Evolutionary conservation across 495 filamentous ascomycete genomes (phyloP), one percentile per base, ranked within the genome.

Genomic region (Penicillium canescens): DNA sequence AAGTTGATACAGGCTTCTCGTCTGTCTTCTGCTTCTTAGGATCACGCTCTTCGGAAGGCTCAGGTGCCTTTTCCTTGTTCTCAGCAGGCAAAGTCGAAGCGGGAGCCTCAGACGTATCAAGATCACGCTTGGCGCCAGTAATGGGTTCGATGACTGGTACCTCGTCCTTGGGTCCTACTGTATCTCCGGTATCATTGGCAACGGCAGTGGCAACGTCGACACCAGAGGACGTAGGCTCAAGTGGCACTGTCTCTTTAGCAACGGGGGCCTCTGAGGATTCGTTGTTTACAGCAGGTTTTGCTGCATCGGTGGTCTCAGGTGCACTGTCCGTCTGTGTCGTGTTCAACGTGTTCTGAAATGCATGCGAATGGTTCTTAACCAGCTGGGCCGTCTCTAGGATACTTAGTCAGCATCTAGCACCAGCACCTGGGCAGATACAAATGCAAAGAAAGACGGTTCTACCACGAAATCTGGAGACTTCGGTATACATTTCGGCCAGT

Each of bases 11-110:
- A 26, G 52, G 23, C 21, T 60, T 40, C 16, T 57, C 48, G 5
- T 55, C 58, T 12, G 60, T 66, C 51, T 67, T 75, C 40, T 61
- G 64, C 53, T 69, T 73, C 44, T 75, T 69, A 11, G 52, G 26
- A 10, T 54, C 50, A 14, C 61, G 61, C 44, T 64, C 61, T 9
- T 52, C 52, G 1, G 55, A 18, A 13, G 57, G 33, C 34, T 61
- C 57, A n/a, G 26, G 16, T 36, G n/a, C 34, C 12, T 54, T 11
- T 10, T 70, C 63, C 9, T 48, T 28, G 16, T 56, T 51, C 6
- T 34, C 42, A 3, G 44, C 42, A 31, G 28, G 28, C 4, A 50
- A 13, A 12, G 46, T 36, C 4, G 50, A 16, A 24, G 24, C 6
- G 8, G 55, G 39, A 11, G 26, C 31, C 7, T 53, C 35, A 33